phyloP scores from a whole-genome alignment of 164 flowering plant genomes.

The Kalanchoe fedtschenkoi region DNA sequence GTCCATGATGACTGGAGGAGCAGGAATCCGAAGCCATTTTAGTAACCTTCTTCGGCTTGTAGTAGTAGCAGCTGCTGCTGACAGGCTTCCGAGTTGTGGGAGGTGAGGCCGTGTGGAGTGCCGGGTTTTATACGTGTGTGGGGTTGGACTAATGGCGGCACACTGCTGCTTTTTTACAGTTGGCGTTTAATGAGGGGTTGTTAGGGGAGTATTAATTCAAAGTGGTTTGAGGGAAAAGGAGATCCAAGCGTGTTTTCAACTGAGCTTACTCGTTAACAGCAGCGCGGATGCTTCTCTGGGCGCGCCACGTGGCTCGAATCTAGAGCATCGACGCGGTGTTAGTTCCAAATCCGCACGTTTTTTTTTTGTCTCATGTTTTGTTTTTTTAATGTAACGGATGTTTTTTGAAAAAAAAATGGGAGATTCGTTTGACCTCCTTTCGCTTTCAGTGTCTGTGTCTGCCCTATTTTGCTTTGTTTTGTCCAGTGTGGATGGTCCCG shows the following conservation, averaged over 20 bases:
- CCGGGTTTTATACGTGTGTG: background rate
- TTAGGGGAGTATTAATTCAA: background rate
- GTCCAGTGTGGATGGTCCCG: no score
- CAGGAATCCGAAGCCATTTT: constrained; percentile 1
- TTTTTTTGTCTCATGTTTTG: background rate
- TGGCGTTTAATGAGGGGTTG: no score
- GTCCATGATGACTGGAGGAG: no score
- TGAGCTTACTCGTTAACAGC: background rate
- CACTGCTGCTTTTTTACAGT: background rate
- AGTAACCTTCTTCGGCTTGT: background rate
- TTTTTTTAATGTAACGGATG: no score
- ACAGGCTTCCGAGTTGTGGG: background rate
- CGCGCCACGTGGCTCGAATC: background rate
- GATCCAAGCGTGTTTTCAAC: background rate
- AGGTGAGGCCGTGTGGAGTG: constrained; percentile 3
- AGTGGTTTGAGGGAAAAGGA: no score
- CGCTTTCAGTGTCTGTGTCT: no score
- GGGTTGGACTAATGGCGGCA: background rate
- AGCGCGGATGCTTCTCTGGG: background rate
- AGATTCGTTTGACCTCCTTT: no score
- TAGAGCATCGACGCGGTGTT: constrained; percentile 3
- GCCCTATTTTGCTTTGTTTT: no score
- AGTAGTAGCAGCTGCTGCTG: no score
- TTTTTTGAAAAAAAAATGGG: no score
- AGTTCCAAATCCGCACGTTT: background rate